These are phyloP conservation scores for Fomitopsis schrenkii DNA, from an alignment of 1,284 basidiomycete genomes.

Conservation along the genomic window DNA sequence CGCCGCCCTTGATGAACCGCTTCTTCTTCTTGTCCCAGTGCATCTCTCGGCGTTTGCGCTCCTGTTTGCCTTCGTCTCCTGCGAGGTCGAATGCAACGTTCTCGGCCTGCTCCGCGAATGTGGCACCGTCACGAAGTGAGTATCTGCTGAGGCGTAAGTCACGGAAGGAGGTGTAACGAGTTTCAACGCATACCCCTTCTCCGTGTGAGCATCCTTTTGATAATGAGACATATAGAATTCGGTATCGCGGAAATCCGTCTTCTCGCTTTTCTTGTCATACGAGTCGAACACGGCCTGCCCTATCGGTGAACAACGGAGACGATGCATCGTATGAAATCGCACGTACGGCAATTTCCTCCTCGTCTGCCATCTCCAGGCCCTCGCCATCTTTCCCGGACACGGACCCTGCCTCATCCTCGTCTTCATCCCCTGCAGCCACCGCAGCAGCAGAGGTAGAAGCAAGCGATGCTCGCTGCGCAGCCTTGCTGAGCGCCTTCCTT, in stretches of 20 bases:
- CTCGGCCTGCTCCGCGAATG: constrained; percentile 83
- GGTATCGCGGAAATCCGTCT: constrained; percentile 65
- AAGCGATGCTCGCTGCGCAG: constrained; percentile 42
- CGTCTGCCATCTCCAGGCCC: constrained; percentile 68
- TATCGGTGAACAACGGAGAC: not conserved
- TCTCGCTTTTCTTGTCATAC: constrained; percentile 44
- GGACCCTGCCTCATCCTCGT: constrained; percentile 33
- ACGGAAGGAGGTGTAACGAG: not conserved
- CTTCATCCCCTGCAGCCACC: constrained; percentile 30
- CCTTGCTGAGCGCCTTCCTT: constrained; percentile 72
- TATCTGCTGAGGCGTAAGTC: constrained; percentile 49
- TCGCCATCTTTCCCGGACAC: constrained; percentile 27
- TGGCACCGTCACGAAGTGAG: constrained; percentile 80
- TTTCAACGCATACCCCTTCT: constrained; percentile 70
- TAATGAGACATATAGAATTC: constrained; percentile 92
- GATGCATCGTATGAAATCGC: not conserved
- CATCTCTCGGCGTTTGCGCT: constrained; percentile 63
- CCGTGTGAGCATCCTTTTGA: constrained; percentile 80
- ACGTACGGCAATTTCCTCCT: constrained; percentile 70
- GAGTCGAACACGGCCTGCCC: constrained; percentile 72
- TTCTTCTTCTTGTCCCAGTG: constrained; percentile 98
- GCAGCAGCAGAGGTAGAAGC: constrained; percentile 31
- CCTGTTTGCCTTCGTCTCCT: constrained; percentile 71
- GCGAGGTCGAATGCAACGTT: constrained; percentile 81
- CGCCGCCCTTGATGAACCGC: constrained; percentile 86